Percentiles rank a stretch among this genome's conserved stretches.
phyloP scores from a whole-genome alignment of 495 filamentous ascomycete genomes.

The Hypoxylon intermedium region DNA sequence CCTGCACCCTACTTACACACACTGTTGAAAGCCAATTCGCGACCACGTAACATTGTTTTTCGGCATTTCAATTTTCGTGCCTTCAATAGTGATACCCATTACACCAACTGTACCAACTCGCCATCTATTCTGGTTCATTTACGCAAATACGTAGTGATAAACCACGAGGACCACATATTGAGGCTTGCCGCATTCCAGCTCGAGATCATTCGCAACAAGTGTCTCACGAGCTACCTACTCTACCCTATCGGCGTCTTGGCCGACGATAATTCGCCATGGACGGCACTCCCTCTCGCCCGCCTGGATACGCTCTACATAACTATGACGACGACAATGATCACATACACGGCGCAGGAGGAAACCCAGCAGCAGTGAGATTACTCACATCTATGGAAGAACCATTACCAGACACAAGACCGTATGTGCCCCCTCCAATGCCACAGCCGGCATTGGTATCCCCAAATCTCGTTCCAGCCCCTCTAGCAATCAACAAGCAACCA shows the following conservation, averaged over 20 bases:
- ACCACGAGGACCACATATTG: neutral
- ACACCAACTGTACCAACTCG: constrained; percentile 4
- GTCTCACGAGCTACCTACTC: constrained; percentile 29
- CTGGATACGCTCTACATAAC: constrained; percentile 54
- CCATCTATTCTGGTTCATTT: neutral
- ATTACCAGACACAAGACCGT: constrained; percentile 47
- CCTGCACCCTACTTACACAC: neutral
- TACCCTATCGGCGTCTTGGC: constrained; percentile 37
- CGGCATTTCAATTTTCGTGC: neutral
- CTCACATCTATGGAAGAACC: constrained; percentile 61
- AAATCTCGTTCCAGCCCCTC: constrained; percentile 40
- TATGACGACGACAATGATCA: constrained; percentile 58
- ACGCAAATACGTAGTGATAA: neutral
- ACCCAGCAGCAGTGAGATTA: constrained; percentile 55
- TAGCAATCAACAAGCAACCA: constrained; percentile 30
- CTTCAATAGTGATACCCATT: constrained; percentile 9
- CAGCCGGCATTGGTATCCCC: constrained; percentile 23
- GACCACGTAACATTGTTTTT: constrained; percentile 3
- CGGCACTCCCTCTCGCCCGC: constrained; percentile 50
- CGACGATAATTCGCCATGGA: constrained; percentile 52
- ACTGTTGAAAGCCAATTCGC: constrained; percentile 27
- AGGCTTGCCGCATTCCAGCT: constrained; percentile 23
- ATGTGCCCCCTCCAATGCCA: constrained; percentile 46
- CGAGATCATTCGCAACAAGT: constrained; percentile 11
- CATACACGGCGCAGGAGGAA: constrained; percentile 44